These are phyloP conservation scores for Talaromyces sp. DNA, from an alignment of 2,329 filamentous ascomycete species.

Conservation along the genomic window DNA sequence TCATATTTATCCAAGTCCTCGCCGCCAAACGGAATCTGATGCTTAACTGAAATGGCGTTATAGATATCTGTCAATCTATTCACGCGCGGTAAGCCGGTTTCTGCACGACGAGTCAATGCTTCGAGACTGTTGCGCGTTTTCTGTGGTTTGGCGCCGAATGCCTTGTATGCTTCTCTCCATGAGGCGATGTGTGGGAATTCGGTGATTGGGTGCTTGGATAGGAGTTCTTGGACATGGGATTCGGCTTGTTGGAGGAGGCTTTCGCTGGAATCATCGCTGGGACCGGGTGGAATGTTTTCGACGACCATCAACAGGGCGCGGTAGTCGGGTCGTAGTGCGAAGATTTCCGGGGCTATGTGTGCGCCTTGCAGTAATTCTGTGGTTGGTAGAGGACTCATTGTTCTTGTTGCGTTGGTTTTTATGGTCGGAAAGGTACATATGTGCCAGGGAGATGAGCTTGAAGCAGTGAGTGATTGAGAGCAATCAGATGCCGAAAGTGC, in stretches of 20 bases:
- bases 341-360: constrained; percentile 29
- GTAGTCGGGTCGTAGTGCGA: constrained; percentile 41
- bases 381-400: too few relatives aligned
- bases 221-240: constrained; percentile 3
- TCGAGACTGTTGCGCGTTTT: constrained; percentile 43
- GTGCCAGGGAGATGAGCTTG: too few relatives aligned
- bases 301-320: constrained; percentile 40
- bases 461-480: too few relatives aligned
- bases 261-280: constrained; percentile 36
- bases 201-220: constrained; percentile 23
- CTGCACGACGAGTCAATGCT: constrained; percentile 36
- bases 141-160: constrained; percentile 44
- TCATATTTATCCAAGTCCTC: constrained; percentile 44
- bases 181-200: constrained; percentile 41
- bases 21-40: constrained; percentile 43
- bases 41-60: constrained; percentile 44
- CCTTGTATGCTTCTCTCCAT: constrained; percentile 44
- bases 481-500: too few relatives aligned
- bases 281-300: constrained; percentile 33
- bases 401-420: too few relatives aligned
- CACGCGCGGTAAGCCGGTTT: constrained; percentile 38
- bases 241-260: constrained; percentile 28
- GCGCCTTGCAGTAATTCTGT: constrained; percentile 14
- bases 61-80: constrained; percentile 46
- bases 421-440: too few relatives aligned